Evolutionary conservation across 2,329 filamentous ascomycete genomes (phyloP), one percentile per base, ranked within the genome.

Genomic region (Arthrobotrys megalospora): DNA sequence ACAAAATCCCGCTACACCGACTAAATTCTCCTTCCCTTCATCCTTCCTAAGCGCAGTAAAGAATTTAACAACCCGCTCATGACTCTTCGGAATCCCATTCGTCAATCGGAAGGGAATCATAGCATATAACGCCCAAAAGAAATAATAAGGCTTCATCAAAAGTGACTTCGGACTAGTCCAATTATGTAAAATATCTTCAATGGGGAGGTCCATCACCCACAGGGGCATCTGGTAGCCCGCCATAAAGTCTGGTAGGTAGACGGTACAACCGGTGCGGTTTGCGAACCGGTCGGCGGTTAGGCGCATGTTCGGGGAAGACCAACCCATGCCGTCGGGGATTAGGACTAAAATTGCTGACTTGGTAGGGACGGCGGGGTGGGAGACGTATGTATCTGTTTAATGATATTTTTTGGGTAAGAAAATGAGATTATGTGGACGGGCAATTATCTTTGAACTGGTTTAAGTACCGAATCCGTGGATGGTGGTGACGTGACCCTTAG

Each of bases 161-260:
- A 69, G 24, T 1, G 64, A 32, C 11, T 16, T 38, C 2, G 64
- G 71, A 36, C 52, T 69, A 7, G 43, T 52, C 71, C 71, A 76
- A 12, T 76, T 58, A n/a, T 38, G 8, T 0, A 48, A 1, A 8
- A 76, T 68, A 8, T 76, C 71, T 11, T 47, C 63, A n/a, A 76
- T 53, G 32, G 71, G 71, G 10, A 76, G 45, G 3, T 19, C 16
- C n/a, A 63, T 19, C 4, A 53, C 21, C 52, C 64, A 76, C 3
- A n/a, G 4, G 28, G 71, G 71, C 24, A 76, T 34, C n/a, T 38
- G 28, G 14, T 16, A 12, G 14, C 53, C 53, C 19, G 84, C 82
- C 86, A 89, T 89, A 68, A 90, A 88, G 65, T 90, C 88, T 0
- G 88, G 88, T 8, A 88, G 80, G 79, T 88, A 88, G 50, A 90